phyloP scores from a whole-genome alignment of 2,329 filamentous ascomycete genomes.

The Pseudopithomyces maydicus region DNA sequence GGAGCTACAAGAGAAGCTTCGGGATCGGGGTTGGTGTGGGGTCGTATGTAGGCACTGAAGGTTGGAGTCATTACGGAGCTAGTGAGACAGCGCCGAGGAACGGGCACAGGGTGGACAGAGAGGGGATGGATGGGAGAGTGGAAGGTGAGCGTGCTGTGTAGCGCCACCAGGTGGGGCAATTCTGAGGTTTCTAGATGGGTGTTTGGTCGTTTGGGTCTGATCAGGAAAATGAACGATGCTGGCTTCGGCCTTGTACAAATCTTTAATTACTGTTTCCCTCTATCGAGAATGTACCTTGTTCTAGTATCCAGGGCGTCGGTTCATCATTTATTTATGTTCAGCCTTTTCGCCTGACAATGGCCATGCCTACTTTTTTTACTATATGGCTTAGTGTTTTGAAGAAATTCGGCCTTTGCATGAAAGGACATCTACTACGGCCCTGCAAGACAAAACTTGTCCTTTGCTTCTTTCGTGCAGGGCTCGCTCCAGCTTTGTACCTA shows the following conservation, averaged over 20 bases:
- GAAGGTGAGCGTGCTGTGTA: constrained; percentile 1
- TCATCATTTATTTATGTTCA: too few relatives aligned
- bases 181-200: background rate
- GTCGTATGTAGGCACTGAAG: constrained; percentile 54
- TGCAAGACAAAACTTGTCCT: too few relatives aligned
- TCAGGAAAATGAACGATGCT: background rate
- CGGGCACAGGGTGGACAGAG: background rate
- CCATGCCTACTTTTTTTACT: too few relatives aligned
- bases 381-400: too few relatives aligned
- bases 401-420: too few relatives aligned
- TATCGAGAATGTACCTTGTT: too few relatives aligned
- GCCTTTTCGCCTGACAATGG: too few relatives aligned
- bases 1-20: constrained; percentile 74
- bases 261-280: background rate
- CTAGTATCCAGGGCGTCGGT: too few relatives aligned
- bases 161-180: background rate
- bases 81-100: constrained; percentile 8
- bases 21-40: constrained; percentile 70
- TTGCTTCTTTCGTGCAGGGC: too few relatives aligned
- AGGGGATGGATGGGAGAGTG: background rate
- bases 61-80: constrained; percentile 41
- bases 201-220: background rate
- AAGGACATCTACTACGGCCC: too few relatives aligned
- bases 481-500: too few relatives aligned
- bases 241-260: background rate